Evolutionary conservation across 2,329 filamentous ascomycete genomes (phyloP), one percentile per base, ranked within the genome.

Genomic region (Dothideomycetes sp.): DNA sequence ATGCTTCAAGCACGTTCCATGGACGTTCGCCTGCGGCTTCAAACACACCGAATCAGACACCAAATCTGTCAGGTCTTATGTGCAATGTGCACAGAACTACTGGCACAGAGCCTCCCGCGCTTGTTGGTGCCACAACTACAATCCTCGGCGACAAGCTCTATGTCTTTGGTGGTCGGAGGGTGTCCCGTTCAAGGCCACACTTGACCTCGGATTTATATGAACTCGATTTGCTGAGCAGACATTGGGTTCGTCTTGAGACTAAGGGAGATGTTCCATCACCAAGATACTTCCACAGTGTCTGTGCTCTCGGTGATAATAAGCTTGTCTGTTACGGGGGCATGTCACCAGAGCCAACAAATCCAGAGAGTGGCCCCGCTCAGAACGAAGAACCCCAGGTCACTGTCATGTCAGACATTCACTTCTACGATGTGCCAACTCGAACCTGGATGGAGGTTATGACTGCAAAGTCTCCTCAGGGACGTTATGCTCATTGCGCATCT

Each of bases 321-420:
- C 72, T 98, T 59, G 89, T 98, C 3, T 96, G 89, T 62, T 98
- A 96, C 60, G 91, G 91, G 42, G 91, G 91, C 50, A 98, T 98
- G 91, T 95, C 89, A 8, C 88, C 89, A 1, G 59, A 62, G 34
- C 56, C 57, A 8, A 52, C 49, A 19, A 48, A 54, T 1, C 61
- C 67, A 43, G 83, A 88, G 46, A 68, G 77, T 40, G 83, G 87
- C 50, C 79, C 86, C 29, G 47, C 43, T 8, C 52, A 53, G 34
- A 48, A 52, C 3, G 56, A 60, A 33, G 22, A 34, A 11, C 33
- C 35, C 3, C 45, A 47, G 31, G 84, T 96, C 4, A 81, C 87
- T 2, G 91, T 96, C 41, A 95, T 98, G 88, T 95, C 89, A 5
- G 91, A 98, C 62, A 86, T 96, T 40, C 85, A 96, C 60, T 84